A percentile compares a stretch with the other conserved stretches of the same genome.
phyloP scores from a whole-genome alignment of 1,139 yeast species.

The Yamadazyma spencermartinsiae region DNA sequence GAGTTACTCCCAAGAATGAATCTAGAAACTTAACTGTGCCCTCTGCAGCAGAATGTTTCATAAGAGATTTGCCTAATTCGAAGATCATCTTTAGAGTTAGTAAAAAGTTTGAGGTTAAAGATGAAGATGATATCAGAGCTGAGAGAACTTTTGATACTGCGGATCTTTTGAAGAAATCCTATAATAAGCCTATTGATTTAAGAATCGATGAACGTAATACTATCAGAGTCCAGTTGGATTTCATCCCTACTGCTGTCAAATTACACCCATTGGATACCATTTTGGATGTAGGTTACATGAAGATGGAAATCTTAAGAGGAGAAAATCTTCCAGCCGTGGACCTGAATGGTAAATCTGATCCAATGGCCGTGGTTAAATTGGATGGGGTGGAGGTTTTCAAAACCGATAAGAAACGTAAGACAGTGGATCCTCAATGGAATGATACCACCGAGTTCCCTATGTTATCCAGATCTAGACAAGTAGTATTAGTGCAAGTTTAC shows the following conservation, averaged over 20 bases:
- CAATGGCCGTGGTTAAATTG: slow-evolving; percentile 51
- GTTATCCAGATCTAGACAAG: slow-evolving; percentile 59
- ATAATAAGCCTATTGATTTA: slow-evolving; percentile 46
- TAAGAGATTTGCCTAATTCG: slow-evolving; percentile 70
- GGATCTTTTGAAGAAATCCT: slow-evolving; percentile 53
- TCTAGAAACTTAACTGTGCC: slow-evolving; percentile 38
- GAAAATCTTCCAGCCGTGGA: slow-evolving; percentile 57
- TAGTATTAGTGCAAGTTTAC: slow-evolving; percentile 49
- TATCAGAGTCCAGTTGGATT: slow-evolving; percentile 54
- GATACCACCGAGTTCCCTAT: slow-evolving; percentile 59
- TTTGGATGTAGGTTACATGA: slow-evolving; percentile 63
- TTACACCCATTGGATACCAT: slow-evolving; percentile 61
- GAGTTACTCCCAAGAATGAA: slow-evolving; percentile 46
- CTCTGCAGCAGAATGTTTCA: slow-evolving; percentile 57
- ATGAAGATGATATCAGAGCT: slow-evolving; percentile 47
- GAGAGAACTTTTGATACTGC: slow-evolving; percentile 52
- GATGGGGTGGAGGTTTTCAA: slow-evolving; percentile 57
- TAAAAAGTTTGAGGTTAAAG: slow-evolving; percentile 48
- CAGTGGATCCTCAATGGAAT: slow-evolving; percentile 70
- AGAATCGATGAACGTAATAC: slow-evolving; percentile 43
- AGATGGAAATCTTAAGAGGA: slow-evolving; percentile 58
- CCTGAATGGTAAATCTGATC: slow-evolving; percentile 75
- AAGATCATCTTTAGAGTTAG: slow-evolving; percentile 55
- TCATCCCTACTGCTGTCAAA: slow-evolving; percentile 55
- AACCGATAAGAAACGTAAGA: slow-evolving; percentile 63